These are phyloP conservation scores for Takakia lepidozioides DNA, from an alignment of 225 moss, liverwort and hornwort genomes.

Conservation along the genomic window DNA sequence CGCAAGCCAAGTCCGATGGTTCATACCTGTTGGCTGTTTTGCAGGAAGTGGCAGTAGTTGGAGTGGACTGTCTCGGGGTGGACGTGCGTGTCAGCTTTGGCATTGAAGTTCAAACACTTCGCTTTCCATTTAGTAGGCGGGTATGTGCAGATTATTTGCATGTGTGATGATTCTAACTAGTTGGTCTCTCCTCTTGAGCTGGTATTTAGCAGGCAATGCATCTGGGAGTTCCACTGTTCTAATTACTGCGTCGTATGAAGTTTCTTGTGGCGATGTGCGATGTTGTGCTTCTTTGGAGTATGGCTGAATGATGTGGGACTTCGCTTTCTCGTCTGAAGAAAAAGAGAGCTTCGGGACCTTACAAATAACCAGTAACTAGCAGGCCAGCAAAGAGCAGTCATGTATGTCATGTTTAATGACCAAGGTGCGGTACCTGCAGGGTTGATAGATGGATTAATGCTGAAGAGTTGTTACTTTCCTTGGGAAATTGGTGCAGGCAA, in stretches of 20 bases:
- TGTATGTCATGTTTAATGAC: no score
- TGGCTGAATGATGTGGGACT: no score
- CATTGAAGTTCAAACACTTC: constrained; percentile 63
- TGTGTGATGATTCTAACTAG: background rate
- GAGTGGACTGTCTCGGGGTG: constrained; percentile 60
- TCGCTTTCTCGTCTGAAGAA: background rate
- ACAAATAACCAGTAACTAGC: background rate
- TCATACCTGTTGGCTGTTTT: constrained; percentile 7
- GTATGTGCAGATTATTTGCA: constrained; percentile 7
- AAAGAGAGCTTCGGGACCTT: background rate
- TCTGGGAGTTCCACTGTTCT: background rate
- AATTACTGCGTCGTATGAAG: background rate
- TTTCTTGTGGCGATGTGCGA: background rate
- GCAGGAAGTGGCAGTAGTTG: constrained; percentile 41
- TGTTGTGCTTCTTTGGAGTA: no score
- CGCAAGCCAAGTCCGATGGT: constrained; percentile 3
- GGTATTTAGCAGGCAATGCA: background rate
- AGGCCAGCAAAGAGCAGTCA: no score
- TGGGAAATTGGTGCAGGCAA: constrained; percentile 24
- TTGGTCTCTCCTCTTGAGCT: no score
- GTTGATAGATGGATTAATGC: background rate
- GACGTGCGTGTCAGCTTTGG: constrained; percentile 55
- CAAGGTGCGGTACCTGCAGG: background rate
- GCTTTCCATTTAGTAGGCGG: constrained; percentile 60
- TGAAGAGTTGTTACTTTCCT: background rate